Evolutionary conservation across 257 asterid genomes (phyloP).

Genomic region (Phtheirospermum japonicum): DNA sequence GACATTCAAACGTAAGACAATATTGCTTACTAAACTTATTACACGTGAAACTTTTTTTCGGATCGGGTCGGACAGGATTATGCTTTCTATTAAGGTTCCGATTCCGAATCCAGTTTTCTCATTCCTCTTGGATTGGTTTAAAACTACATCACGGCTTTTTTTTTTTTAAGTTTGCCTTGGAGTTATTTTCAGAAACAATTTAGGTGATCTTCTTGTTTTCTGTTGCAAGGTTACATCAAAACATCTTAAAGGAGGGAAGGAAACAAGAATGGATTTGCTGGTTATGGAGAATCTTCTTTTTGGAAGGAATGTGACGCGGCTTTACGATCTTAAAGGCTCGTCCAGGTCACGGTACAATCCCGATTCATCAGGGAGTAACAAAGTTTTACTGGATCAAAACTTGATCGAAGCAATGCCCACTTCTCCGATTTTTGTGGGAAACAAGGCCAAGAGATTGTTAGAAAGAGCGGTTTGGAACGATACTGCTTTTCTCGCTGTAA

Average conservation of each 20-base stretch:
- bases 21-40: too few species aligned
- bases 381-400: slow-evolving; percentile 79
- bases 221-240: too few species aligned
- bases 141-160: too few species aligned
- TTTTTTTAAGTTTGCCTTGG: too few species aligned
- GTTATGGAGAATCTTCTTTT: slow-evolving; percentile 98
- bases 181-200: too few species aligned
- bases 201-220: too few species aligned
- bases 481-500: slow-evolving; percentile 86
- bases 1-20: too few species aligned
- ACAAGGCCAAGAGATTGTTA: slow-evolving; percentile 78
- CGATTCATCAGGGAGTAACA: slow-evolving; percentile 69
- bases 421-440: slow-evolving; percentile 79
- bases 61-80: too few species aligned
- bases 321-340: slow-evolving; percentile 95
- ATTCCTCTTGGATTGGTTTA: too few species aligned
- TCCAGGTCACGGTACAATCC: slow-evolving; percentile 72
- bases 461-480: slow-evolving; percentile 98
- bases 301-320: slow-evolving; percentile 56
- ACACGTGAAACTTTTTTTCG: too few species aligned
- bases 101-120: too few species aligned
- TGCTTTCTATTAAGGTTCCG: too few species aligned
- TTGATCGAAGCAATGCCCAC: slow-evolving; percentile 74
- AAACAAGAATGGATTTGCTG: slow-evolving; percentile 87
- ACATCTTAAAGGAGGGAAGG: slow-evolving; percentile 72